Evolutionary conservation across 345 rosid species (phyloP).

Genomic region (Microthlaspi erraticum): DNA sequence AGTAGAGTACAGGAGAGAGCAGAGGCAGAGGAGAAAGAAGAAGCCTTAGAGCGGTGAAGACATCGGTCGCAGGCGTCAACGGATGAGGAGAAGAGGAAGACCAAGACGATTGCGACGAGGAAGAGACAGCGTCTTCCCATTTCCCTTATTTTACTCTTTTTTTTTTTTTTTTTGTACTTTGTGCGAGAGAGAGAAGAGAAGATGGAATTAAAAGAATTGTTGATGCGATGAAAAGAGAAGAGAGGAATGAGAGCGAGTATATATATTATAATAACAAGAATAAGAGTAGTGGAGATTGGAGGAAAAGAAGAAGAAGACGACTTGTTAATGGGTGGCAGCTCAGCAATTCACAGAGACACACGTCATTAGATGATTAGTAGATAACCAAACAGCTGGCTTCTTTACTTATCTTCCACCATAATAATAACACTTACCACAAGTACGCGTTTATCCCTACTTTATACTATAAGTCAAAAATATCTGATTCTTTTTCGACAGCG

Average conservation of each 20-base stretch:
- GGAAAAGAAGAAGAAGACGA: slow-evolving; percentile 4
- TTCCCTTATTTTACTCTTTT: not conserved
- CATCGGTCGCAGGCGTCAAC: slow-evolving; percentile 88
- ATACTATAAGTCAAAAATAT: no score
- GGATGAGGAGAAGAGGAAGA: slow-evolving; percentile 47
- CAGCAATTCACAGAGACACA: slow-evolving; percentile 30
- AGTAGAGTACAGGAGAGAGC: slow-evolving; percentile 57
- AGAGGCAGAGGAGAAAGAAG: slow-evolving; percentile 71
- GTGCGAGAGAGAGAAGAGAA: not conserved
- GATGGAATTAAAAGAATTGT: no score
- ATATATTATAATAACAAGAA: not conserved
- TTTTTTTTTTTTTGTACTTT: not conserved
- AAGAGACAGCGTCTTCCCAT: slow-evolving; percentile 51
- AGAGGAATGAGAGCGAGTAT: slow-evolving; percentile 14
- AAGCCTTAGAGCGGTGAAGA: slow-evolving; percentile 67
- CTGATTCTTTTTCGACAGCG: no score
- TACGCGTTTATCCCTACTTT: not conserved
- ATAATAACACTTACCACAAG: not conserved
- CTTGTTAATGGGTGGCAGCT: slow-evolving; percentile 35
- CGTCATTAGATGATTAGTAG: slow-evolving; percentile 17
- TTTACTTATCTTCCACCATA: not conserved
- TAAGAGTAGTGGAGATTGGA: slow-evolving; percentile 10
- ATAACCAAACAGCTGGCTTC: not conserved
- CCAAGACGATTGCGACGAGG: slow-evolving; percentile 9
- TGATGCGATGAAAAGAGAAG: not conserved